Base-by-base conservation (phyloP, 305 asterid species). In the Fraxinus angustifolia region DNA sequence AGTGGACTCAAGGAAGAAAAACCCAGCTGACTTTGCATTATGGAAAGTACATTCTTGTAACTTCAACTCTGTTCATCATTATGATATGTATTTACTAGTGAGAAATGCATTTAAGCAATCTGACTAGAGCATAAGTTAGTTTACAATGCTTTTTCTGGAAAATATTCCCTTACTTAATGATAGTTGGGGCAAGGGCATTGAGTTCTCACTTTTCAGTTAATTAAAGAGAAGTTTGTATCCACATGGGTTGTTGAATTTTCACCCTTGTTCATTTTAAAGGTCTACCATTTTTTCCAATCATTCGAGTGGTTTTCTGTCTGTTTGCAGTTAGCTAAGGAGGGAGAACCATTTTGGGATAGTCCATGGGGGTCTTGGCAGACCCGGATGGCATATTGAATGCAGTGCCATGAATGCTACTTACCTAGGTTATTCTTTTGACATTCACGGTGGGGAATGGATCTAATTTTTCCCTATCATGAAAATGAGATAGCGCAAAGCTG, bases 361-460 rank as follows among this genome's bases (percentile, higher is more conserved):
- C 99, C 98, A 4, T 94, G 99, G 99, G 99, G 99, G 81, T 93
- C 95, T 85, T 85, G 99, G 99, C 84, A 94, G 97, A 87, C 99
- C 99, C 80, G 99, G 98, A 85, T 96, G 99, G 98, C 99, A 96
- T 88, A 96, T 96, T 23, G 98, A 96, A 83, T 96, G 98, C 90
- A 96, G 98, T 87, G 98, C 98, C 67, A 94, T 93, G 98, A 96
- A 98, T 87, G 97, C 97, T 85, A 88, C 97, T 75, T 92, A 94
- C 85, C 90, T 96, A 78, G 91, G 99, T 65, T 84, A 89, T 85
- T 86, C 99, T 76, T 94, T 96, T 45, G 98, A 96, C 91, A 94
- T 94, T 78, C 99, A 96, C 76, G 97, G 98, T 78, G 99, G 99
- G 99, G 99, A 70, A 93, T 96, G 98, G 99, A 96, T 91, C 97